phyloP scores from a whole-genome alignment of 2,329 filamentous ascomycete species.

The Colletotrichum sp. region DNA sequence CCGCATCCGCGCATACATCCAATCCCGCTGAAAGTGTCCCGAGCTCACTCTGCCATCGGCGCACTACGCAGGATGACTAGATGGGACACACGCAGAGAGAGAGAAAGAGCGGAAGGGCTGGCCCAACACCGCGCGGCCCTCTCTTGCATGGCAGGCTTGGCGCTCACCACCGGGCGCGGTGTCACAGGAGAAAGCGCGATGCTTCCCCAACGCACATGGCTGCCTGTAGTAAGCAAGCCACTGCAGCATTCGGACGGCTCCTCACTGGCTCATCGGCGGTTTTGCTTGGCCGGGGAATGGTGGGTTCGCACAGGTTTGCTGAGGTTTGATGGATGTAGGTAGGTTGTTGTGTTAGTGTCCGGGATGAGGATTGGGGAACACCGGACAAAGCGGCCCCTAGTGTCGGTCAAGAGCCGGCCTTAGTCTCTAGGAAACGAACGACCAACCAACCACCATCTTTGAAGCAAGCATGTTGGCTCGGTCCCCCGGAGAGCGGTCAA shows the following conservation, averaged over 20 bases:
- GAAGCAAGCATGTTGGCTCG: slow-evolving; percentile 1
- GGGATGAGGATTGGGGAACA: slow-evolving; percentile 21
- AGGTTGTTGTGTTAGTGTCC: neutral
- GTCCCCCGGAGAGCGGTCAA: neutral
- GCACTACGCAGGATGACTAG: neutral
- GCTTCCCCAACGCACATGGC: neutral
- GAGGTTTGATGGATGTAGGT: neutral
- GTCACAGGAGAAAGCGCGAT: neutral
- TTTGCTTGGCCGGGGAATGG: neutral
- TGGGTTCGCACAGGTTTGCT: neutral
- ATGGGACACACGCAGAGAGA: neutral
- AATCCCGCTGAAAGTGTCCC: neutral
- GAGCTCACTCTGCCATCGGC: neutral
- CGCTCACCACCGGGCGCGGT: neutral
- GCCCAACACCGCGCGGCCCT: slow-evolving; percentile 1
- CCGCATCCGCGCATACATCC: neutral
- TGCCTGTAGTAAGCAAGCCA: neutral
- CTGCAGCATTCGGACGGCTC: neutral
- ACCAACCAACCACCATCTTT: neutral
- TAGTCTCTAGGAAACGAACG: neutral
- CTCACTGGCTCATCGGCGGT: neutral
- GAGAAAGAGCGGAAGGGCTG: neutral
- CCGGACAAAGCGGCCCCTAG: slow-evolving; percentile 11
- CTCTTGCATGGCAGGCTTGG: slow-evolving; percentile 4
- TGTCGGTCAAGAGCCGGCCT: neutral